Evolutionary conservation across 2,329 filamentous ascomycete species (phyloP).

Genomic region (Botrytis galanthina): DNA sequence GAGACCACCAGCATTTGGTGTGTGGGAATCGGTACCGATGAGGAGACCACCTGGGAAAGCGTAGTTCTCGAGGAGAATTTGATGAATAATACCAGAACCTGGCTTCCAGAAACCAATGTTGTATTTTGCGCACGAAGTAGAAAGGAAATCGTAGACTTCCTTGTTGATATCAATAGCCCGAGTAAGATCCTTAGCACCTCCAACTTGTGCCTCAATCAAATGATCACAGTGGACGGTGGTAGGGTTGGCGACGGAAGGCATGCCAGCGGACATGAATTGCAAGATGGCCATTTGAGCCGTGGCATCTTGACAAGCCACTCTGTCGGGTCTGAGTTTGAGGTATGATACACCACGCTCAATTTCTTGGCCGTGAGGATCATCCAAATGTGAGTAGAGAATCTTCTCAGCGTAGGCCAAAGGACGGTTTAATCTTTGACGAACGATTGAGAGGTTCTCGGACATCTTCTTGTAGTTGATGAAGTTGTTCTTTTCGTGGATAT

Average conservation of each 20-base stretch:
- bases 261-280: constrained; percentile 99
- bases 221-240: constrained; percentile 98
- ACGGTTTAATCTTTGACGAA: constrained; percentile 84
- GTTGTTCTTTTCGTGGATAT: constrained; percentile 92
- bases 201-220: constrained; percentile 95
- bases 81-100: constrained; percentile 98
- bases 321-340: constrained; percentile 93
- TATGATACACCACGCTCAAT: constrained; percentile 95
- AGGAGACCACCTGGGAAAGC: constrained; percentile 97
- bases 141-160: constrained; percentile 98
- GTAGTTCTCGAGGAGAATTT: constrained; percentile 98
- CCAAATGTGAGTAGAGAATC: constrained; percentile 97
- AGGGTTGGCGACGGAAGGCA: constrained; percentile 92
- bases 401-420: constrained; percentile 97
- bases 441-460: constrained; percentile 93
- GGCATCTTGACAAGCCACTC: constrained; percentile 98
- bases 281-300: constrained; percentile 99
- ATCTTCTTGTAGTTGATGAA: constrained; percentile 99
- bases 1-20: constrained; percentile 93
- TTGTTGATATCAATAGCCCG: constrained; percentile 94
- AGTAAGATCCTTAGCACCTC: constrained; percentile 88
- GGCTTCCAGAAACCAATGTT: constrained; percentile 99
- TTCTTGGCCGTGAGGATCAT: constrained; percentile 93
- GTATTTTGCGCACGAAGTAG: constrained; percentile 94
- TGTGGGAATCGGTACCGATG: constrained; percentile 97